Conservation (phyloP, 116 monocot genomes). For the Zostera marina region DNA sequence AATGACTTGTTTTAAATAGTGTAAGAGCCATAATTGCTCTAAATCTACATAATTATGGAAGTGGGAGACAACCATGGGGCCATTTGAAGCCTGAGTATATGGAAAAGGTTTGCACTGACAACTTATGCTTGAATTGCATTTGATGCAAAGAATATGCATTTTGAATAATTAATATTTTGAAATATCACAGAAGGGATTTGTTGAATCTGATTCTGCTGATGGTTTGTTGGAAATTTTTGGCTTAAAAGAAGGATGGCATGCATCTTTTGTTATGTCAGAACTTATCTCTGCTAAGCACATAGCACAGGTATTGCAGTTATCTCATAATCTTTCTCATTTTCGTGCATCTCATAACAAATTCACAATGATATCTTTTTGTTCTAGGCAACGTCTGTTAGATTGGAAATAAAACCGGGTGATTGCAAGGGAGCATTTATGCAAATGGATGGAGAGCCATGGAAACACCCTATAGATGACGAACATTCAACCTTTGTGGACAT, state of each 20-base stretch:
- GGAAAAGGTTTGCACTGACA: slow-evolving; percentile 36
- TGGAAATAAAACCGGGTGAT: slow-evolving; percentile 46
- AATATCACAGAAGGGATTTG: slow-evolving; percentile 57
- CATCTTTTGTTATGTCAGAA: slow-evolving; percentile 79
- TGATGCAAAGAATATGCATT: neutral
- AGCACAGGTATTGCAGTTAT: slow-evolving; percentile 41
- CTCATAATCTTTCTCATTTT: neutral
- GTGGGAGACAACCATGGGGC: slow-evolving; percentile 98
- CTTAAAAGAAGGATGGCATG: slow-evolving; percentile 89
- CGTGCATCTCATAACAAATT: neutral
- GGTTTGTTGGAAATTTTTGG: slow-evolving; percentile 87
- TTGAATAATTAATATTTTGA: neutral
- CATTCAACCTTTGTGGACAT: slow-evolving; percentile 49
- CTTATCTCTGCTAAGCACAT: slow-evolving; percentile 77
- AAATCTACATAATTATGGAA: slow-evolving; percentile 87
- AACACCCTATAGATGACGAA: slow-evolving; percentile 27
- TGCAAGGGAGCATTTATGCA: slow-evolving; percentile 48
- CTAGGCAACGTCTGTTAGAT: slow-evolving; percentile 41
- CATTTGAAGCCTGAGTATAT: slow-evolving; percentile 63
- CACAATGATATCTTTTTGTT: neutral
- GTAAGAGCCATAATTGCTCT: slow-evolving; percentile 80
- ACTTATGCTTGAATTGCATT: too few species aligned
- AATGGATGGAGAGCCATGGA: slow-evolving; percentile 72
- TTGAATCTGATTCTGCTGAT: slow-evolving; percentile 65
- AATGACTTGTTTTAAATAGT: slow-evolving; percentile 22